These are phyloP conservation scores for Botrytis galanthina DNA, from an alignment of 2,329 filamentous ascomycete genomes.

Conservation along the genomic window DNA sequence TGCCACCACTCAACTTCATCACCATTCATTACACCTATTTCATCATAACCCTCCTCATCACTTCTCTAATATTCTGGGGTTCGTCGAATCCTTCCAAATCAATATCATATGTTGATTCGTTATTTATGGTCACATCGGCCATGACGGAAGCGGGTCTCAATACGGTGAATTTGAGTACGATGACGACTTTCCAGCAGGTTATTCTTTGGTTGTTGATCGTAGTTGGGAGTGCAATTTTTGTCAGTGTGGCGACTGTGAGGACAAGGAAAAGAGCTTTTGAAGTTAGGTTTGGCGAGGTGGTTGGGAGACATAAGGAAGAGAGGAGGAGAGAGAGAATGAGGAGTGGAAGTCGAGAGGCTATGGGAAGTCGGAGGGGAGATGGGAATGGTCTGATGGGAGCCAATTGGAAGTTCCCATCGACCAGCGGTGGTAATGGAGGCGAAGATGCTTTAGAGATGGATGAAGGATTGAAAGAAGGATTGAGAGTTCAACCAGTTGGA, in stretches of 20 bases:
- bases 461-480: not conserved
- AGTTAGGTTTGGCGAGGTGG: constrained; percentile 48
- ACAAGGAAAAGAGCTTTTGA: constrained; percentile 62
- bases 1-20: constrained; percentile 54
- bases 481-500: not conserved
- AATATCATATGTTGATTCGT: constrained; percentile 60
- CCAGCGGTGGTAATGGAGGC: not conserved
- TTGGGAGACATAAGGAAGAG: not conserved
- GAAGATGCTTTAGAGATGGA: not conserved
- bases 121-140: constrained; percentile 65
- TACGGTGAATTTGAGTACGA: constrained; percentile 59
- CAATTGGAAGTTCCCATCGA: not conserved
- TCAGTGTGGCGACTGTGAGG: constrained; percentile 62
- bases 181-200: constrained; percentile 68
- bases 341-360: not conserved
- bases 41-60: constrained; percentile 52
- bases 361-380: not conserved
- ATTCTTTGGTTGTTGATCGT: constrained; percentile 64
- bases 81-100: constrained; percentile 50
- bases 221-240: constrained; percentile 64
- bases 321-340: not conserved
- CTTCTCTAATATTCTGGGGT: constrained; percentile 60
- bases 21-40: constrained; percentile 69
- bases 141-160: constrained; percentile 69
- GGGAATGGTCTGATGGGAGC: not conserved